Evolutionary conservation across 805 yeast species (phyloP), one percentile per base, ranked within the genome.

Genomic region (Cyberlindnera mycetangii): DNA sequence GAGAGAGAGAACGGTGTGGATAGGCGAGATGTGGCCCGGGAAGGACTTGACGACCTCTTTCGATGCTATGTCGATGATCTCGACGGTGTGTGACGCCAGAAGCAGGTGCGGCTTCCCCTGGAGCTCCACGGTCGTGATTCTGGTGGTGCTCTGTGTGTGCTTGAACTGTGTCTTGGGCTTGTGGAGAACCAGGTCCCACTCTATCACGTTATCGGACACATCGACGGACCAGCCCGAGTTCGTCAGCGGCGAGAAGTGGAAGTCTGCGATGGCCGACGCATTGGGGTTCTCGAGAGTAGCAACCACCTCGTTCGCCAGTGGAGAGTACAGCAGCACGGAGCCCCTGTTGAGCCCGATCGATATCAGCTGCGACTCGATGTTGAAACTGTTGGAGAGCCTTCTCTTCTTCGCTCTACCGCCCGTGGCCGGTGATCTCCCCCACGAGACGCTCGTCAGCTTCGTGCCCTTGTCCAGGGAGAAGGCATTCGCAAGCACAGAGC

Each of bases 21-120:
- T 74, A 4, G 89, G 83, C 16, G 85, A 75, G 24, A 86, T 78
- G 59, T 88, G 95, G 21, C 92, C 95, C 2, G 95, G 89, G 59
- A 78, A 80, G 2, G 81, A 72, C 52, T 69, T 70, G 15, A 74
- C 63, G 2, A 79, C 64, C 41, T 66, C 64, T 32, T 48, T 69
- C 22, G 49, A 59, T 6, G 64, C 54, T 10, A 68, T 58, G 54
- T 79, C 78, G 19, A 81, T 63, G 44, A 85, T 61, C 50, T 74
- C 74, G 5, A 86, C 72, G 31, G 82, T 74, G 53, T 87, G 87
- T 2, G 92, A 81, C 2, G 86, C 89, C 12, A 79, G 66, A 45
- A 85, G 69, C 27, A 84, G 56, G 54, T 75, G 77, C 14, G 62
- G 55, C 28, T 53, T 57, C 28, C 61, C 60, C 11, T 59, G 42